These are phyloP conservation scores for Curvularia eragrostidis DNA, from an alignment of 2,329 filamentous ascomycete genomes.

Conservation along the genomic window DNA sequence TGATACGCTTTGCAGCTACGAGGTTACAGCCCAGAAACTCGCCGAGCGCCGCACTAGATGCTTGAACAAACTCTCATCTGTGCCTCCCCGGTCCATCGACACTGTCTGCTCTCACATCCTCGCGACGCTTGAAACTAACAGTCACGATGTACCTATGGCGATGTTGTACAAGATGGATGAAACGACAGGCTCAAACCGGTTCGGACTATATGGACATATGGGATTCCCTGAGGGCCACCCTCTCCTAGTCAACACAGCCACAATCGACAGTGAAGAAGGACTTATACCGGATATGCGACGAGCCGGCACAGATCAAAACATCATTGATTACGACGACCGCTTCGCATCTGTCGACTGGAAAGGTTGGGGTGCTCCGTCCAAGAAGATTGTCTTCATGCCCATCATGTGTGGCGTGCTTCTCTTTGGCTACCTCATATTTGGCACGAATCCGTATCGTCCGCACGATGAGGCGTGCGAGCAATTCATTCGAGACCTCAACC, in stretches of 20 bases:
- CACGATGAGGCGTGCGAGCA: conserved; percentile 43
- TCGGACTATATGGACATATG: conserved; percentile 37
- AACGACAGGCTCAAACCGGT: conserved; percentile 8
- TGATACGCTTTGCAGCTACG: conserved; percentile 28
- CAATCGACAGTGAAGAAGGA: conserved; percentile 33
- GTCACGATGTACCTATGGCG: conserved; percentile 40
- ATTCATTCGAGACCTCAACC: conserved; percentile 42
- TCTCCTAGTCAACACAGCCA: conserved; percentile 32
- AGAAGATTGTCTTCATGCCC: conserved; percentile 38
- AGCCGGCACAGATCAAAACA: conserved; percentile 28
- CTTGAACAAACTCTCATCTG: conserved; percentile 41
- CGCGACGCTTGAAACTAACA: conserved; percentile 37
- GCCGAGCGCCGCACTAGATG: conserved; percentile 42
- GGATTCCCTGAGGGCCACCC: conserved; percentile 38
- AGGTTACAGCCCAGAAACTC: conserved; percentile 42
- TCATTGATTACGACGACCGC: conserved; percentile 40
- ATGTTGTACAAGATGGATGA: conserved; percentile 39
- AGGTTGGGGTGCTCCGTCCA: conserved; percentile 36
- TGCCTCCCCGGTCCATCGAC: conserved; percentile 30
- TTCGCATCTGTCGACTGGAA: conserved; percentile 39
- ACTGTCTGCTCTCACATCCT: conserved; percentile 38
- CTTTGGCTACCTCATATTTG: conserved; percentile 43
- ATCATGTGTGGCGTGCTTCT: conserved; percentile 31
- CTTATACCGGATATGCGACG: conserved; percentile 39
- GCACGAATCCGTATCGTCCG: conserved; percentile 46